A percentile compares a stretch with the other conserved stretches of the same genome.
phyloP scores from a whole-genome alignment of 306 rosid species.

The Medicago lupulina region DNA sequence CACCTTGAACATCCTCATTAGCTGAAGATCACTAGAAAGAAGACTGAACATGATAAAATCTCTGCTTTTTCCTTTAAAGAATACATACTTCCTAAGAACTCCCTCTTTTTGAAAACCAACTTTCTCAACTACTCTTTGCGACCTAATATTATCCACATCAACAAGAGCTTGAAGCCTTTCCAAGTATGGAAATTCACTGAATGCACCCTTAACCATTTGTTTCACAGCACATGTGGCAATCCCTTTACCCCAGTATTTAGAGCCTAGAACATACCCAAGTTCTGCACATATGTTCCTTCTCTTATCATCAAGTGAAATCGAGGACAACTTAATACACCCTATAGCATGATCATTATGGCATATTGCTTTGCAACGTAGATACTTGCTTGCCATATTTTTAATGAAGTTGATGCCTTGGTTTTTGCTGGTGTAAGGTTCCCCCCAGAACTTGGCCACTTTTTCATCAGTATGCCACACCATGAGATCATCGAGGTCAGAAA shows the following conservation, averaged over 20 bases:
- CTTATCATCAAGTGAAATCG: slow-evolving; percentile 38
- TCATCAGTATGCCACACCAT: slow-evolving; percentile 70
- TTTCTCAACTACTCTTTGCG: slow-evolving; percentile 76
- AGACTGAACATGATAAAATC: slow-evolving; percentile 62
- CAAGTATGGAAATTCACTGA: slow-evolving; percentile 56
- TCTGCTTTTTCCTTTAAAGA: slow-evolving; percentile 53
- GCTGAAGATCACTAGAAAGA: slow-evolving; percentile 46
- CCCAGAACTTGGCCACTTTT: slow-evolving; percentile 56
- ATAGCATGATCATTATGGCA: slow-evolving; percentile 60
- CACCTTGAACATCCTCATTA: too few relatives aligned
- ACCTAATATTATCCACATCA: slow-evolving; percentile 69
- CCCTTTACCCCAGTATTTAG: slow-evolving; percentile 77
- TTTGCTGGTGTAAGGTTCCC: slow-evolving; percentile 66
- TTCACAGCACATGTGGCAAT: slow-evolving; percentile 67
- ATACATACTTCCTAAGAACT: slow-evolving; percentile 54
- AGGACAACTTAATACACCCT: slow-evolving; percentile 55
- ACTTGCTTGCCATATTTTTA: slow-evolving; percentile 35
- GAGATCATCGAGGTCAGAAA: slow-evolving; percentile 71
- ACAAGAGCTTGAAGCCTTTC: slow-evolving; percentile 80
- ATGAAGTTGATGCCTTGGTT: slow-evolving; percentile 56
- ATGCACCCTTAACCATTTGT: slow-evolving; percentile 51
- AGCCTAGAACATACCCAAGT: slow-evolving; percentile 68
- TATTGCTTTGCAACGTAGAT: slow-evolving; percentile 62
- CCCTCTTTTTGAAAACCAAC: slow-evolving; percentile 77
- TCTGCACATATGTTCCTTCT: slow-evolving; percentile 51